Percentiles rank a stretch among this genome's conserved stretches.
phyloP scores from a whole-genome alignment of 495 filamentous ascomycete genomes.

The Lasiosphaeria miniovina region DNA sequence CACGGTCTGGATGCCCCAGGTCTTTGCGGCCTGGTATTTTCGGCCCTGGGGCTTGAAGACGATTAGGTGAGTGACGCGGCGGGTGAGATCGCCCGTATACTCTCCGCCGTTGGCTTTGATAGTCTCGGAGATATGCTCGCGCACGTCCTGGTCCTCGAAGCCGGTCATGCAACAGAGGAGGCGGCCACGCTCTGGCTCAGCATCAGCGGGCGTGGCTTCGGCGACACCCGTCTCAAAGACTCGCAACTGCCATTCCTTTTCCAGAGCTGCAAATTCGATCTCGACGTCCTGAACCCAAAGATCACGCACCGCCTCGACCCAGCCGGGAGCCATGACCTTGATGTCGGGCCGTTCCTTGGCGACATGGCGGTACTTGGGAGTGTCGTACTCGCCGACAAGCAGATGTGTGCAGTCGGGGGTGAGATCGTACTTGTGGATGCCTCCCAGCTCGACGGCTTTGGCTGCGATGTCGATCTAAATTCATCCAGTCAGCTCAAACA shows the following conservation, averaged over 20 bases:
- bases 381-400: constrained; percentile 81
- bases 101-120: constrained; percentile 68
- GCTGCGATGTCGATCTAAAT: constrained; percentile 63
- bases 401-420: constrained; percentile 95
- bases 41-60: constrained; percentile 73
- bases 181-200: constrained; percentile 33
- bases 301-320: constrained; percentile 78
- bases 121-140: constrained; percentile 60
- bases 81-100: constrained; percentile 84
- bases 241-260: constrained; percentile 40
- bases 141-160: constrained; percentile 73
- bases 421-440: constrained; percentile 80
- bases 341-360: constrained; percentile 85
- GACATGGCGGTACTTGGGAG: constrained; percentile 92
- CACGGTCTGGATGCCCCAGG: constrained; percentile 76
- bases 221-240: constrained; percentile 42
- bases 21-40: constrained; percentile 81
- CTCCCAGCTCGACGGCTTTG: constrained; percentile 79
- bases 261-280: constrained; percentile 66
- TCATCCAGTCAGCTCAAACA: not conserved
- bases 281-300: constrained; percentile 81
- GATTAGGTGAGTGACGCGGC: constrained; percentile 81
- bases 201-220: constrained; percentile 22
- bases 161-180: constrained; percentile 86
- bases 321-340: constrained; percentile 70